phyloP scores from a whole-genome alignment of 768 basidiomycete species.

The Boletus insuetus region DNA sequence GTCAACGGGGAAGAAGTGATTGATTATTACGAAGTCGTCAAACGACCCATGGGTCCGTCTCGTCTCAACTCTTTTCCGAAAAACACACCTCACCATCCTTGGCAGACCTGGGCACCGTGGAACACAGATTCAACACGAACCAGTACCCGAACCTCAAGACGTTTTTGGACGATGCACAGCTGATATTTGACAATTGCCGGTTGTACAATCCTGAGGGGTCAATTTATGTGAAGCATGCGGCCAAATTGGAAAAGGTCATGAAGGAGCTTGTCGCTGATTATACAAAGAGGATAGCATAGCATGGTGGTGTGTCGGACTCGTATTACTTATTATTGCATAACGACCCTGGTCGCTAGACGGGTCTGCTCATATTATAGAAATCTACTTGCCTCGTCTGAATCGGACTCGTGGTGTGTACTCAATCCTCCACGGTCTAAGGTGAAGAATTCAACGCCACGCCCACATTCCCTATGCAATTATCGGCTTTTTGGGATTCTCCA shows the following conservation, averaged over 20 bases:
- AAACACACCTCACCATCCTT: not conserved
- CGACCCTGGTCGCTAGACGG: not conserved
- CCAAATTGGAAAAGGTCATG: constrained; percentile 76
- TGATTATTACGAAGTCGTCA: constrained; percentile 90
- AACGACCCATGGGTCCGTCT: constrained; percentile 85
- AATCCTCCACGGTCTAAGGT: too few species aligned
- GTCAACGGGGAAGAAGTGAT: constrained; percentile 76
- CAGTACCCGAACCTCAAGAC: constrained; percentile 72
- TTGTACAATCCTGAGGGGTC: constrained; percentile 81
- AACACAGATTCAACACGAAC: constrained; percentile 84
- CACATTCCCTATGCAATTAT: too few species aligned
- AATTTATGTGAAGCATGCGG: constrained; percentile 82
- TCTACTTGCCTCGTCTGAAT: too few species aligned
- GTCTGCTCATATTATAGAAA: not conserved
- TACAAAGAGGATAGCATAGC: constrained; percentile 18
- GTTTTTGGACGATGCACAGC: constrained; percentile 76
- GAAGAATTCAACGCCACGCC: too few species aligned
- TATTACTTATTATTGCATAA: not conserved
- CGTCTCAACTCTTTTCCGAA: not conserved
- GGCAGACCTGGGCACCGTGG: constrained; percentile 83
- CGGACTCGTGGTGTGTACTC: too few species aligned
- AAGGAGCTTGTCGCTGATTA: constrained; percentile 46
- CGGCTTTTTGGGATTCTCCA: not conserved
- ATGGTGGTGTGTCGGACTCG: constrained; percentile 1
- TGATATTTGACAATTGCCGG: constrained; percentile 89